phyloP scores from a whole-genome alignment of 2,329 filamentous ascomycete genomes.

The Teratosphaeria destructans region DNA sequence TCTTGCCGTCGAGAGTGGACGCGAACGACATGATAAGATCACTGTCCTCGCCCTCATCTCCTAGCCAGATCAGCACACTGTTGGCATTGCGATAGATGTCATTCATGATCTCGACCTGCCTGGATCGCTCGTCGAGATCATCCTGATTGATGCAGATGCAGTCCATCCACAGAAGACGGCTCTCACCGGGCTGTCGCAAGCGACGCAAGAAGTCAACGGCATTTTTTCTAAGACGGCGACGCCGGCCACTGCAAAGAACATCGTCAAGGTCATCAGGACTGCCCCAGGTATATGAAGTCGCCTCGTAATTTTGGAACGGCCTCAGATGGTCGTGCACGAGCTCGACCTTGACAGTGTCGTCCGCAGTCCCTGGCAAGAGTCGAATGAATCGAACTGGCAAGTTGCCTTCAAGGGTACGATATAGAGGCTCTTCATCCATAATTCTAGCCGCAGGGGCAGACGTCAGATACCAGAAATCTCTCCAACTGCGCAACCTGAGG shows the following conservation, averaged over 20 bases:
- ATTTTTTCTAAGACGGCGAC: not conserved
- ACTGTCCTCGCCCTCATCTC: constrained; percentile 11
- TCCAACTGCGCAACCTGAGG: no score
- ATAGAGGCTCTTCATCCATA: not conserved
- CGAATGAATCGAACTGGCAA: not conserved
- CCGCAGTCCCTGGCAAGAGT: not conserved
- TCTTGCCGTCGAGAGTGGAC: not conserved
- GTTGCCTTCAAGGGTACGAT: not conserved
- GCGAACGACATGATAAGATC: not conserved
- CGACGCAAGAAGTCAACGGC: not conserved
- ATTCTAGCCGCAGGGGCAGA: not conserved
- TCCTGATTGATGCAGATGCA: constrained; percentile 1
- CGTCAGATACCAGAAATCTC: not conserved
- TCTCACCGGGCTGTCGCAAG: not conserved
- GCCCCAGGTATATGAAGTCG: not conserved
- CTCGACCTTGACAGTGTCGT: not conserved
- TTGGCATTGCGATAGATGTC: not conserved
- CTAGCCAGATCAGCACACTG: not conserved
- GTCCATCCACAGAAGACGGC: not conserved
- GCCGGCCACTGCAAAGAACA: not conserved
- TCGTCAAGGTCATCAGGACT: not conserved
- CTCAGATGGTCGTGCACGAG: not conserved
- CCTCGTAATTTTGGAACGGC: not conserved
- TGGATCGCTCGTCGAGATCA: not conserved
- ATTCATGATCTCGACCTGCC: not conserved